These are phyloP conservation scores for Penicillium corylophilum DNA, from an alignment of 2,329 filamentous ascomycete genomes.

Conservation along the genomic window DNA sequence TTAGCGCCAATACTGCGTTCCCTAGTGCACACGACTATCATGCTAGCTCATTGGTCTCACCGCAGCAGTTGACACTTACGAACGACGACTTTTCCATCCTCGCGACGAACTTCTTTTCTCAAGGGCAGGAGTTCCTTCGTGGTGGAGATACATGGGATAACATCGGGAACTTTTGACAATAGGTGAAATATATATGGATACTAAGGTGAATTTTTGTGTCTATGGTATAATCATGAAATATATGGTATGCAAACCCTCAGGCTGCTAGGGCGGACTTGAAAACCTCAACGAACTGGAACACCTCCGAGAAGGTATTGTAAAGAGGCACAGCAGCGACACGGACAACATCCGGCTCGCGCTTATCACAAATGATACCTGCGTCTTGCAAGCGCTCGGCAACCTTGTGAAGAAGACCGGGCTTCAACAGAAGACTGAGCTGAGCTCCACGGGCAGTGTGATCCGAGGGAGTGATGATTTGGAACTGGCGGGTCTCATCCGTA, in stretches of 20 bases:
- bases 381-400: slow-evolving; percentile 65
- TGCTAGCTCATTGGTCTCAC: slow-evolving; percentile 20
- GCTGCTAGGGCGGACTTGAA: slow-evolving; percentile 32
- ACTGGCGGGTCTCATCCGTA: slow-evolving; percentile 42
- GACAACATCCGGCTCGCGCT: slow-evolving; percentile 80
- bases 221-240: not conserved
- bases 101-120: slow-evolving; percentile 50
- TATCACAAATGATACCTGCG: slow-evolving; percentile 74
- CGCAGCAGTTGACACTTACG: slow-evolving; percentile 25
- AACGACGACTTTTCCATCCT: slow-evolving; percentile 49
- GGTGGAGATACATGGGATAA: slow-evolving; percentile 39
- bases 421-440: slow-evolving; percentile 73
- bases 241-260: not conserved
- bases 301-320: slow-evolving; percentile 77
- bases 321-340: slow-evolving; percentile 77
- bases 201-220: not conserved
- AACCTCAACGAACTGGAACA: slow-evolving; percentile 55
- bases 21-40: slow-evolving; percentile 15
- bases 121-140: slow-evolving; percentile 44
- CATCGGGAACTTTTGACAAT: slow-evolving; percentile 32
- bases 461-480: slow-evolving; percentile 66
- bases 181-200: not conserved
- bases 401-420: slow-evolving; percentile 66
- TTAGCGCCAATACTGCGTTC: slow-evolving; percentile 17
- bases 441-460: slow-evolving; percentile 68